Evolutionary conservation across 768 basidiomycete species (phyloP).

Genomic region (Lactifluus rugatus): DNA sequence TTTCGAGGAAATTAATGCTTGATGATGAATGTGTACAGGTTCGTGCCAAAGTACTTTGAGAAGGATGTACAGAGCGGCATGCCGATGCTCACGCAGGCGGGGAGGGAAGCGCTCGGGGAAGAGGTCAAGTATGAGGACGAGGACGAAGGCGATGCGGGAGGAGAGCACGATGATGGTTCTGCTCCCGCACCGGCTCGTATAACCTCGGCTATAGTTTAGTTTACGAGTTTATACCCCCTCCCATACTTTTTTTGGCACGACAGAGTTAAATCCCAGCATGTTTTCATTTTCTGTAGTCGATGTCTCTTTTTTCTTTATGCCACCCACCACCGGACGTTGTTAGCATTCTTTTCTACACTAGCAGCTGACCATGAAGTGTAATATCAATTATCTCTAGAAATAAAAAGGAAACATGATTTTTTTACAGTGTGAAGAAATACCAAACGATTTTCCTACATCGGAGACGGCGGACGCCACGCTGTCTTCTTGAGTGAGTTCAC

Average conservation of each 20-base stretch:
- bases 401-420: not conserved
- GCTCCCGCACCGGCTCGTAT: not conserved
- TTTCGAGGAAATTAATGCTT: too few species aligned
- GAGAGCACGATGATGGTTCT: not conserved
- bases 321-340: not conserved
- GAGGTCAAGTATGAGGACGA: constrained; percentile 38
- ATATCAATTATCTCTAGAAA: not conserved
- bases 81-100: constrained; percentile 58
- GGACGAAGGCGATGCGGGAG: constrained; percentile 7
- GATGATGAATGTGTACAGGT: constrained; percentile 32
- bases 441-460: not conserved
- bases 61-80: constrained; percentile 55
- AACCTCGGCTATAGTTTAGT: not conserved
- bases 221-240: not conserved
- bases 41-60: constrained; percentile 70
- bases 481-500: not conserved
- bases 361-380: not conserved
- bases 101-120: constrained; percentile 61
- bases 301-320: not conserved
- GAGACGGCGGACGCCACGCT: not conserved
- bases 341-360: not conserved
- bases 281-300: not conserved
- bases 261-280: not conserved
- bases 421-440: too few species aligned
- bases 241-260: not conserved